These are phyloP conservation scores for Phylloporus rhodoxanthus DNA, from an alignment of 768 basidiomycete genomes.

Conservation along the genomic window DNA sequence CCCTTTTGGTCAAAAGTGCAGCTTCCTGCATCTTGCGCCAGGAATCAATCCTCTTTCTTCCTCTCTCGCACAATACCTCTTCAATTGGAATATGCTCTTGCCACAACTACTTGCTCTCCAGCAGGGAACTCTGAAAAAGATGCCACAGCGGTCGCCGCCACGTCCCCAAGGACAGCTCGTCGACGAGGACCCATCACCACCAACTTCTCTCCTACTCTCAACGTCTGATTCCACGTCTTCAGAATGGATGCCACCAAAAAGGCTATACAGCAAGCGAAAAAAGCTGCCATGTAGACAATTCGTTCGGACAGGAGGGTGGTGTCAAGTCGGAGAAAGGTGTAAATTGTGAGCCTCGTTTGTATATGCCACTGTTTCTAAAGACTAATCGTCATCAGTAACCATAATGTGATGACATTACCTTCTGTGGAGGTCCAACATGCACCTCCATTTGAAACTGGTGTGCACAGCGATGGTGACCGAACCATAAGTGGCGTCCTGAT, in stretches of 20 bases:
- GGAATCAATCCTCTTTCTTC: slow-evolving; percentile 10
- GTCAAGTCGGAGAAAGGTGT: slow-evolving; percentile 38
- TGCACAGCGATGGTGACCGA: slow-evolving; percentile 8
- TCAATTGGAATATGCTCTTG: slow-evolving; percentile 16
- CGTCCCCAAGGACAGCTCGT: slow-evolving; percentile 9
- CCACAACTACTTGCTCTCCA: slow-evolving; percentile 13
- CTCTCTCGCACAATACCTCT: slow-evolving; percentile 11
- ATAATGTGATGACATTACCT: slow-evolving; percentile 23
- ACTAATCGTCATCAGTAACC: slow-evolving; percentile 11
- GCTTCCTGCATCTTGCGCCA: slow-evolving; percentile 31
- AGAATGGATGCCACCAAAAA: slow-evolving; percentile 4
- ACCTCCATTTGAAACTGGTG: slow-evolving; percentile 4
- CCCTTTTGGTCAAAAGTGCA: slow-evolving; percentile 35
- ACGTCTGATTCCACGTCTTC: slow-evolving; percentile 15
- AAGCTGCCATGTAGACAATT: slow-evolving; percentile 39
- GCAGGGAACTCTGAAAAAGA: not conserved
- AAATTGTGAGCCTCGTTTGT: slow-evolving; percentile 33
- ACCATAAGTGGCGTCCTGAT: slow-evolving; percentile 25
- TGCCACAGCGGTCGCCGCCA: slow-evolving; percentile 2
- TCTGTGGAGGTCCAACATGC: slow-evolving; percentile 6
- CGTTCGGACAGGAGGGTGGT: slow-evolving; percentile 38
- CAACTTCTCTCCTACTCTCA: slow-evolving; percentile 21
- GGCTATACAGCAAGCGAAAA: slow-evolving; percentile 13
- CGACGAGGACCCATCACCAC: slow-evolving; percentile 18
- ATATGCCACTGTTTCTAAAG: not conserved